A percentile compares a stretch with the other conserved stretches of the same genome.
These are phyloP conservation scores for Vaccinium myrtillus DNA, from an alignment of 148 eudicot genomes.

Conservation along the genomic window DNA sequence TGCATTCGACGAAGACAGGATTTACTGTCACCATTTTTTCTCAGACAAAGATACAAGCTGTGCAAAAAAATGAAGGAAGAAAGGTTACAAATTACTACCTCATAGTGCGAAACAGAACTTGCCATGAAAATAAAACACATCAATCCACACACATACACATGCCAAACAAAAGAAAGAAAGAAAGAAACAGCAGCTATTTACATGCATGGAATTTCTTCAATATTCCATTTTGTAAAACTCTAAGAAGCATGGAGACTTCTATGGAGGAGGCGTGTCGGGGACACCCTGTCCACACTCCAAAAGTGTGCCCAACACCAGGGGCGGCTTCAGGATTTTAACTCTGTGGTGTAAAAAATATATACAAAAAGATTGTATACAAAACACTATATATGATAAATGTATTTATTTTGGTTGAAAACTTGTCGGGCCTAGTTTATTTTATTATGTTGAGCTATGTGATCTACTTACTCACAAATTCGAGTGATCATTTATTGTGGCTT, in stretches of 20 bases:
- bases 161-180: background rate
- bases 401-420: too few relatives aligned
- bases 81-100: background rate
- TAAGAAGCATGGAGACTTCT: background rate
- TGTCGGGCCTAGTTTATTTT: too few relatives aligned
- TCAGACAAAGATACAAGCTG: conserved; percentile 53
- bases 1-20: conserved; percentile 26
- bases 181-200: background rate
- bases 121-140: background rate
- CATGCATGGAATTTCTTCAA: background rate
- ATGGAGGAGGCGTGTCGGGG: background rate
- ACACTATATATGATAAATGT: too few relatives aligned
- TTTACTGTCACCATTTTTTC: conserved; percentile 34
- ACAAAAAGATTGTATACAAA: too few relatives aligned
- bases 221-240: background rate
- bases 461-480: too few relatives aligned
- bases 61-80: background rate
- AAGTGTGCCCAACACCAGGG: background rate
- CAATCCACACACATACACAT: background rate
- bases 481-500: too few relatives aligned
- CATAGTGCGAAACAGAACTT: background rate
- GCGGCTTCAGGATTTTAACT: too few relatives aligned
- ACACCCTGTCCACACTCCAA: background rate
- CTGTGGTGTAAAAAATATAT: too few relatives aligned
- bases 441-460: too few relatives aligned